A percentile compares a stretch with the other conserved stretches of the same genome.
These are phyloP conservation scores for Hortaea werneckii DNA, from an alignment of 2,329 filamentous ascomycete genomes.

Conservation along the genomic window DNA sequence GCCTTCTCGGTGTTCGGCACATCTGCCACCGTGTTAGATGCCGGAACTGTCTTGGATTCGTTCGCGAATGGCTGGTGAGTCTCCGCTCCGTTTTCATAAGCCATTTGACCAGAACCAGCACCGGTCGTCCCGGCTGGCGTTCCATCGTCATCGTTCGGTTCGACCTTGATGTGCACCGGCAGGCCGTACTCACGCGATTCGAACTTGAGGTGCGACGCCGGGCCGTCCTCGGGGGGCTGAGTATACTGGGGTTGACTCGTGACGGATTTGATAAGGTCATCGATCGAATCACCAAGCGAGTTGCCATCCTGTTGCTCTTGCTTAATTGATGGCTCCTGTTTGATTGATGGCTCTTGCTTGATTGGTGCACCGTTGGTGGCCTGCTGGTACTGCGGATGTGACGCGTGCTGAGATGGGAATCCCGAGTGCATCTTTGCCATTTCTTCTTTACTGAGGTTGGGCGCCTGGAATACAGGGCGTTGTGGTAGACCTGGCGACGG, in stretches of 20 bases:
- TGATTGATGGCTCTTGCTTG: slow-evolving; percentile 7
- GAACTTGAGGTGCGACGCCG: background rate
- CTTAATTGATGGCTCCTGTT: background rate
- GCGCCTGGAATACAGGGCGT: slow-evolving; percentile 47
- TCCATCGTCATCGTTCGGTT: background rate
- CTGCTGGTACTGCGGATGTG: slow-evolving; percentile 27
- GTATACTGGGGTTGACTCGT: background rate
- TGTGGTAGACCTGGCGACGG: slow-evolving; percentile 49
- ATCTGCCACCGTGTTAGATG: too few species aligned
- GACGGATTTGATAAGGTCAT: slow-evolving; percentile 1
- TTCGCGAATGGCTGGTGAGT: background rate
- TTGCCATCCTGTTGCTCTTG: background rate
- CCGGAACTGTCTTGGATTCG: background rate
- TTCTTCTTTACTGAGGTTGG: slow-evolving; percentile 42
- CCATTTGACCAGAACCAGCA: background rate
- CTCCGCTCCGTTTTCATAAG: background rate
- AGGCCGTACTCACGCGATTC: background rate
- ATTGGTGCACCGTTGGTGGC: slow-evolving; percentile 4
- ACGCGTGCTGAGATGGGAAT: slow-evolving; percentile 29
- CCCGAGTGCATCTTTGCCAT: slow-evolving; percentile 49
- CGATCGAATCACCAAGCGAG: background rate
- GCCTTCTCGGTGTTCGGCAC: background rate
- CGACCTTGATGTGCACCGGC: background rate
- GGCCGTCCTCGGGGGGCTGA: background rate
- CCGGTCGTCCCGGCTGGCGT: background rate